Conservation (phyloP, 2,329 filamentous ascomycete genomes). For the Trichoderma koningii region DNA sequence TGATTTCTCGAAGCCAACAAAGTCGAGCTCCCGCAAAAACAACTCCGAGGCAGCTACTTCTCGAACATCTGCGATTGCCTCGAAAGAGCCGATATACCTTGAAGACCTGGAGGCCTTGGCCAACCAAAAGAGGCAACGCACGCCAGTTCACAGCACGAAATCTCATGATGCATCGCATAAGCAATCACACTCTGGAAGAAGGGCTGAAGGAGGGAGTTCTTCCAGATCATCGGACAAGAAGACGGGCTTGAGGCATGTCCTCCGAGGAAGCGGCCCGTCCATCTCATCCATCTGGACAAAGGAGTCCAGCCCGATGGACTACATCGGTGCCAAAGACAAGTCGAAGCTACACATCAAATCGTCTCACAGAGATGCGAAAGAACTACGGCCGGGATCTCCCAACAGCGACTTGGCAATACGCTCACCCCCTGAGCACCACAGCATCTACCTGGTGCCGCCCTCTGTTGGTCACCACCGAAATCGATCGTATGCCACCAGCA, state of each 20-base stretch:
- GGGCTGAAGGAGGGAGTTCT: constrained; percentile 32
- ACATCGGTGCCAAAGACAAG: not conserved
- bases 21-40: constrained; percentile 22
- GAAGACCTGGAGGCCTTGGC: constrained; percentile 33
- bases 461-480: constrained; percentile 33
- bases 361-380: constrained; percentile 24
- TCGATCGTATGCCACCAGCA: constrained; percentile 50
- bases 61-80: constrained; percentile 28
- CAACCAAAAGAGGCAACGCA: constrained; percentile 52
- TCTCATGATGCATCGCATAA: constrained; percentile 14
- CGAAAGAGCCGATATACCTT: constrained; percentile 28
- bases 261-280: constrained; percentile 53
- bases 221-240: constrained; percentile 33
- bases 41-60: constrained; percentile 15
- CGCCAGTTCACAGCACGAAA: constrained; percentile 36
- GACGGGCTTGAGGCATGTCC: constrained; percentile 45
- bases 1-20: constrained; percentile 24
- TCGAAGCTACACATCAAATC: constrained; percentile 22
- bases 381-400: constrained; percentile 45
- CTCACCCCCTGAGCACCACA: constrained; percentile 43
- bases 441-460: constrained; percentile 34
- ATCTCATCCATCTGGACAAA: constrained; percentile 54
- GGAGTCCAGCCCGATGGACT: constrained; percentile 38
- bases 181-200: constrained; percentile 36
- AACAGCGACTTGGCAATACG: constrained; percentile 45